Evolutionary conservation across 306 rosid genomes (phyloP).

Genomic region (Fragaria nilgerrensis): DNA sequence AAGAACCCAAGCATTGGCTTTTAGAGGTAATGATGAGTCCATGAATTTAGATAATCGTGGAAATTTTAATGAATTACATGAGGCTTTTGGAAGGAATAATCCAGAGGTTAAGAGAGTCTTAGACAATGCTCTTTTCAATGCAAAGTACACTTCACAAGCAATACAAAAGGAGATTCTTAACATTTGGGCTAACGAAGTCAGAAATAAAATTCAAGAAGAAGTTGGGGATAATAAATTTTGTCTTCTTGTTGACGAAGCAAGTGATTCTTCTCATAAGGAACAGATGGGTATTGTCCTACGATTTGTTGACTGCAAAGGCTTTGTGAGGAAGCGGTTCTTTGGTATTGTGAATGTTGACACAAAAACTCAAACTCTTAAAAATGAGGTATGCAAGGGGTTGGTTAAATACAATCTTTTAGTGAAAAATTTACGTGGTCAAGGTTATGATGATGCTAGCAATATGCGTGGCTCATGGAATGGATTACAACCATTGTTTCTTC

Average conservation of each 20-base stretch:
- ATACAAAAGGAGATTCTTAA: background rate
- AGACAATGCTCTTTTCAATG: background rate
- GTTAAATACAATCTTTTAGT: background rate
- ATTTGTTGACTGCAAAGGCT: background rate
- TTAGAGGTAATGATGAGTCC: slow-evolving; percentile 1
- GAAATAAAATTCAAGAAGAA: background rate
- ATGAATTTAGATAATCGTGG: background rate
- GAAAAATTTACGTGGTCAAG: background rate
- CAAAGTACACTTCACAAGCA: background rate
- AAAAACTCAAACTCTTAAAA: background rate
- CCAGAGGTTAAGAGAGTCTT: background rate
- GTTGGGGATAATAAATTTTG: background rate
- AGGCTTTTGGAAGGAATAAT: background rate
- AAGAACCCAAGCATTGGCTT: background rate
- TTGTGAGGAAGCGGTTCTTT: background rate
- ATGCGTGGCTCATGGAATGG: background rate
- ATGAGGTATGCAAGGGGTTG: background rate
- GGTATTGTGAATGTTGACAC: background rate
- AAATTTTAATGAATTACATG: background rate
- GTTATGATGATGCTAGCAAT: background rate
- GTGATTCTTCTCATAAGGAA: background rate
- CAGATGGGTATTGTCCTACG: no score
- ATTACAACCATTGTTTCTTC: background rate
- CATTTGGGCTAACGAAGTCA: background rate
- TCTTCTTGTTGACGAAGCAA: background rate